phyloP scores from a whole-genome alignment of 176 grass and related monocot species.

The Raddia guianensis region DNA sequence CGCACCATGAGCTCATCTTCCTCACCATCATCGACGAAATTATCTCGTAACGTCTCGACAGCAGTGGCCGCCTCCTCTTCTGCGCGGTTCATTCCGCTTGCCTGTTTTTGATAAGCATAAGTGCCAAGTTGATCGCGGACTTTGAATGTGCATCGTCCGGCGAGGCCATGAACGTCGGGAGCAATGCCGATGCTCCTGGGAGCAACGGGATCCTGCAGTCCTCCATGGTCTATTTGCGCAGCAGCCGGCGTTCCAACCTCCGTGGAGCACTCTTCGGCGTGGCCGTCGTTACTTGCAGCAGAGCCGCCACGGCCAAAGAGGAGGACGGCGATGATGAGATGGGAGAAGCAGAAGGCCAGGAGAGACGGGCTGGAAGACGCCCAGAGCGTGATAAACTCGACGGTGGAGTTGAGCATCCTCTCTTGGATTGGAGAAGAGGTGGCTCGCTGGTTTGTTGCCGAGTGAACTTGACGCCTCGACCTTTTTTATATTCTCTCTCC shows the following conservation, averaged over 20 bases:
- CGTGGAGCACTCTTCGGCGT: background rate
- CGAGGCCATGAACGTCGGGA: background rate
- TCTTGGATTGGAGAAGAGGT: background rate
- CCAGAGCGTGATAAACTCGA: conserved; percentile 29
- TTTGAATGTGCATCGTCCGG: background rate
- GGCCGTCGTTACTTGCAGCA: background rate
- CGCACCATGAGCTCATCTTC: conserved; percentile 53
- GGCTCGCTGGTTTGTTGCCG: background rate
- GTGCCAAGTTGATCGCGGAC: background rate
- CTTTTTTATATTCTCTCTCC: background rate
- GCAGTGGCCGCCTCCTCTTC: background rate
- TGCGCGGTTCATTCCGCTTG: background rate
- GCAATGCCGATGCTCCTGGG: background rate
- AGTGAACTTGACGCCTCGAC: background rate
- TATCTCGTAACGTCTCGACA: background rate
- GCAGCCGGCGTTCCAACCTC: background rate
- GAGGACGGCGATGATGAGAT: conserved; percentile 54
- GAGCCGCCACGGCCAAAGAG: conserved; percentile 32
- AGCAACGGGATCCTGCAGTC: background rate
- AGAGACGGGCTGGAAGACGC: conserved; percentile 46
- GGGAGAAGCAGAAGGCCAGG: conserved; percentile 63
- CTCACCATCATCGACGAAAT: background rate
- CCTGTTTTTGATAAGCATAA: background rate
- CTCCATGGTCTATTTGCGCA: background rate
- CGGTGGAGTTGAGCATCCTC: conserved; percentile 18